phyloP scores from a whole-genome alignment of 2,329 filamentous ascomycete genomes.

The Pseudogymnoascus destructans region DNA sequence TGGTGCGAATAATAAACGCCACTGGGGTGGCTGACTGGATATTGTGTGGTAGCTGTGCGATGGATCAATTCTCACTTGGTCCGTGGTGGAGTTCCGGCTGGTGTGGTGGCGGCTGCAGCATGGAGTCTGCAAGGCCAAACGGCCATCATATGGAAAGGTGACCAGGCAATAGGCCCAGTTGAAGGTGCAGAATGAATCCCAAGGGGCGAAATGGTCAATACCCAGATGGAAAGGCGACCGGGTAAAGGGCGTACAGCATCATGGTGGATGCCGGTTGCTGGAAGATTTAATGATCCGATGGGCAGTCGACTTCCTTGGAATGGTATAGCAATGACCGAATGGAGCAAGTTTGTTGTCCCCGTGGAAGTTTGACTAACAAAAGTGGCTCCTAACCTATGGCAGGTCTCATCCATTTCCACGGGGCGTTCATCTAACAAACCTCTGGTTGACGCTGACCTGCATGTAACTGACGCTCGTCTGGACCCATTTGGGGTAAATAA shows the following conservation, averaged over 20 bases:
- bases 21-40: not conserved
- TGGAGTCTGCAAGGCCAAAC: not conserved
- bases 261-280: not conserved
- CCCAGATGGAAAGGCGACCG: not conserved
- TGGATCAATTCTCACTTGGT: not conserved
- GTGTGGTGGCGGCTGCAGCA: not conserved
- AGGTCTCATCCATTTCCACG: not conserved
- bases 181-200: not conserved
- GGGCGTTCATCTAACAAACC: not conserved
- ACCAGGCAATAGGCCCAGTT: not conserved
- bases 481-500: not conserved
- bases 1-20: not conserved
- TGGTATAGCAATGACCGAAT: not conserved
- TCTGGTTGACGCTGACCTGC: not conserved
- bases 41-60: not conserved
- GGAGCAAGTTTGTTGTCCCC: not conserved
- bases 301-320: not conserved
- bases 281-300: not conserved
- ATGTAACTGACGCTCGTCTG: not conserved
- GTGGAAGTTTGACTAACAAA: not conserved
- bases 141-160: not conserved
- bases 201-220: not conserved
- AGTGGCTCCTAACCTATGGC: not conserved
- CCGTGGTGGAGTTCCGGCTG: not conserved
- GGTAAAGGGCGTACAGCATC: not conserved